These are phyloP conservation scores for Mucor piriformis DNA, from an alignment of 371 early-diverging fungal genomes.

Conservation along the genomic window DNA sequence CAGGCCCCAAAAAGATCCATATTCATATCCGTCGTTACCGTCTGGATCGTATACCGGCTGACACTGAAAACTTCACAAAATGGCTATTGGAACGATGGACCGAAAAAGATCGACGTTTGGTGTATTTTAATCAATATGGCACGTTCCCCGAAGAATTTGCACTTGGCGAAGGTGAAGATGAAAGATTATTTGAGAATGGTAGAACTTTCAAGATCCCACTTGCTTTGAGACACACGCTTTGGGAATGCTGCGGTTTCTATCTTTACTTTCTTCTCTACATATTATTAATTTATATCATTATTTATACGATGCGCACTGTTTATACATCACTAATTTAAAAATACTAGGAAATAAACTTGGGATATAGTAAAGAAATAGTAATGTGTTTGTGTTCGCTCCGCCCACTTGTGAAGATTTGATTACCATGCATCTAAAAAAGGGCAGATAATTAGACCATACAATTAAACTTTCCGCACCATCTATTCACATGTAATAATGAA, in stretches of 20 bases:
- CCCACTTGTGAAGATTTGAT: too few species aligned
- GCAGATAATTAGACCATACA: too few species aligned
- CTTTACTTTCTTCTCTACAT: conserved; percentile 24
- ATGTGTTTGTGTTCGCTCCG: too few species aligned
- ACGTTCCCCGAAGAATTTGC: conserved; percentile 53
- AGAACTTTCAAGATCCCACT: conserved; percentile 21
- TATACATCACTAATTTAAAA: conserved; percentile 6
- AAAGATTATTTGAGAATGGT: conserved; percentile 9
- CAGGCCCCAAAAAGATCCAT: conserved; percentile 75
- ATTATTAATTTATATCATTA: conserved; percentile 10
- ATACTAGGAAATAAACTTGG: too few species aligned
- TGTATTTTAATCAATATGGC: conserved; percentile 74
- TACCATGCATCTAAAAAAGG: too few species aligned
- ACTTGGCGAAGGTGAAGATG: conserved; percentile 4
- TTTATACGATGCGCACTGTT: background rate
- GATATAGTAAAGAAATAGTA: too few species aligned
- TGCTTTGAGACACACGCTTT: conserved; percentile 14
- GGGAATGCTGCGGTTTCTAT: conserved; percentile 23
- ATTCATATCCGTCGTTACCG: conserved; percentile 75
- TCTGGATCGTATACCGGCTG: conserved; percentile 64
- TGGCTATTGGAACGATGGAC: conserved; percentile 79
- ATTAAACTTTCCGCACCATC: too few species aligned
- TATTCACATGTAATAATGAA: too few species aligned
- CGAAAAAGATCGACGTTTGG: conserved; percentile 82
- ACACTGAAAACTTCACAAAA: conserved; percentile 60